Evolutionary conservation across 2,329 filamentous ascomycete genomes (phyloP).

Genomic region (Beauveria medogensis): DNA sequence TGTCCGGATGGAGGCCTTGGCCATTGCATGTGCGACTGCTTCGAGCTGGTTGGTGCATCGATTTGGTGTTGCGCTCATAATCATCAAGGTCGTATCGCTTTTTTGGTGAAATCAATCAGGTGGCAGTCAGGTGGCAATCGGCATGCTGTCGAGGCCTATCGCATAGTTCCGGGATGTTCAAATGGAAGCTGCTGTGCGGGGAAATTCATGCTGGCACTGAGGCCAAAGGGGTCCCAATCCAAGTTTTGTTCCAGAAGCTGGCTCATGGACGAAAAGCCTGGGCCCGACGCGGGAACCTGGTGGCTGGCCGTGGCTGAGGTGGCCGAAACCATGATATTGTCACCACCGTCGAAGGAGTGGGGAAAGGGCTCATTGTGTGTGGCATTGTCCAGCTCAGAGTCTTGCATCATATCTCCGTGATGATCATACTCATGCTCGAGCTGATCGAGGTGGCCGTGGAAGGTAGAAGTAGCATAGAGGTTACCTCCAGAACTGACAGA

Average conservation of each 20-base stretch:
- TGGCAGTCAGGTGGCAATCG: not conserved
- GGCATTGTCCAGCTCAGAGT: conserved; percentile 60
- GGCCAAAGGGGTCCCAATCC: conserved; percentile 87
- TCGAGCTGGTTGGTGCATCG: not conserved
- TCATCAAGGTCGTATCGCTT: conserved; percentile 6
- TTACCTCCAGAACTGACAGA: conserved; percentile 33
- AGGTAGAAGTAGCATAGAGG: conserved; percentile 74
- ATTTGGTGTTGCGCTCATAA: conserved; percentile 5
- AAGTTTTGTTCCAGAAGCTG: conserved; percentile 68
- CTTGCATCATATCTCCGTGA: conserved; percentile 81
- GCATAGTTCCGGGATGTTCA: conserved; percentile 48
- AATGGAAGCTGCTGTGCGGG: conserved; percentile 76
- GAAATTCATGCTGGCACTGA: conserved; percentile 93
- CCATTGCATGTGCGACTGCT: not conserved
- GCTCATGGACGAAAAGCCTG: conserved; percentile 55
- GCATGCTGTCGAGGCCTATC: conserved; percentile 19
- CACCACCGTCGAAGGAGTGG: conserved; percentile 51
- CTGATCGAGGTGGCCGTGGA: conserved; percentile 91
- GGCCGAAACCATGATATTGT: conserved; percentile 36
- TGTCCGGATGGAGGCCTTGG: not conserved
- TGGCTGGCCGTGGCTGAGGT: conserved; percentile 25
- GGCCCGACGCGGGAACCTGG: conserved; percentile 21
- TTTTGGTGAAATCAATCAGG: not conserved
- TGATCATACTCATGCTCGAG: conserved; percentile 97
- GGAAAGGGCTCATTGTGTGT: conserved; percentile 36